phyloP scores from a whole-genome alignment of 208 protist genomes.

The Novymonas esmeraldas region DNA sequence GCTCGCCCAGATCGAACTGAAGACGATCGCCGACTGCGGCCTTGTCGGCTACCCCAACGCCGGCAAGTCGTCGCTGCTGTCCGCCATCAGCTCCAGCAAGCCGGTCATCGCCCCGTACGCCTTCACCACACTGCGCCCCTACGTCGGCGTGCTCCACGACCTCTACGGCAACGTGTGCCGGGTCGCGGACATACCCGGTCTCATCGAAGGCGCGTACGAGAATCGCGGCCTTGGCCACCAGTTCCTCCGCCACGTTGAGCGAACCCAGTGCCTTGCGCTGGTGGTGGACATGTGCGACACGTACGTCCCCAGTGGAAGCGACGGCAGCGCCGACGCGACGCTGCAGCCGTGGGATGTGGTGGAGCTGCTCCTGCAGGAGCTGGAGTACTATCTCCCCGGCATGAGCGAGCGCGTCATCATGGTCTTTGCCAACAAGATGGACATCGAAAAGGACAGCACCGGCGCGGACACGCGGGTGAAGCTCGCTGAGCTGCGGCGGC shows the following conservation, averaged over 20 bases:
- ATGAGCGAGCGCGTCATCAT: slow-evolving; percentile 78
- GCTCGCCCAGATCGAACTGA: slow-evolving; percentile 90
- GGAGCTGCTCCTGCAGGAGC: slow-evolving; percentile 68
- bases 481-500: slow-evolving; percentile 66
- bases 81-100: slow-evolving; percentile 86
- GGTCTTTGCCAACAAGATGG: slow-evolving; percentile 94
- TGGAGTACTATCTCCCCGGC: slow-evolving; percentile 86
- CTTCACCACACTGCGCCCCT: slow-evolving; percentile 92
- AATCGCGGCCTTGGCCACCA: slow-evolving; percentile 88
- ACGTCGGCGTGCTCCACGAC: slow-evolving; percentile 86
- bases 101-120: slow-evolving; percentile 87
- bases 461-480: slow-evolving; percentile 53
- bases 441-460: slow-evolving; percentile 59
- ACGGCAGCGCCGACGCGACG: slow-evolving; percentile 7
- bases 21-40: slow-evolving; percentile 91
- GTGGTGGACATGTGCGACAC: slow-evolving; percentile 91
- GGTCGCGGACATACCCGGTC: slow-evolving; percentile 89
- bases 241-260: slow-evolving; percentile 93
- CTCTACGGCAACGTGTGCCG: slow-evolving; percentile 83
- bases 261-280: slow-evolving; percentile 83
- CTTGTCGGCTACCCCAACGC: slow-evolving; percentile 94
- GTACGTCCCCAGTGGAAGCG: slow-evolving; percentile 43
- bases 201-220: slow-evolving; percentile 93
- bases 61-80: slow-evolving; percentile 92
- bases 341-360: slow-evolving; percentile 88